Evolutionary conservation across 2,329 filamentous ascomycete genomes (phyloP).

Genomic region (Aspergillus aculeatinus): DNA sequence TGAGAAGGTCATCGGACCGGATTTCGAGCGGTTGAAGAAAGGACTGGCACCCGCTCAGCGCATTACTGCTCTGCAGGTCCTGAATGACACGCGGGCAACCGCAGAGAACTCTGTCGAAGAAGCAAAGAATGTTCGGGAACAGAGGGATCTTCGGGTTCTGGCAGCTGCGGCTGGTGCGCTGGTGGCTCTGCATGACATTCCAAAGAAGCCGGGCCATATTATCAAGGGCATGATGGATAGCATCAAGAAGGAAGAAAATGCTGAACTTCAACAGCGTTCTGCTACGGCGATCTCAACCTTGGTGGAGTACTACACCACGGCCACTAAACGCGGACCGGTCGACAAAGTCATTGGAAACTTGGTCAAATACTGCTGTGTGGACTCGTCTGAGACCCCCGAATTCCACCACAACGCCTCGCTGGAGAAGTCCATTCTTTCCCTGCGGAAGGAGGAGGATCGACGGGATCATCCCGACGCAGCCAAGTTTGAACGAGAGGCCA

Average conservation of each 20-base stretch:
- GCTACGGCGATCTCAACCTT: slow-evolving; percentile 80
- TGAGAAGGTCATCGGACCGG: slow-evolving; percentile 79
- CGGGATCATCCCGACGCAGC: slow-evolving; percentile 88
- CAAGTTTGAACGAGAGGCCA: slow-evolving; percentile 86
- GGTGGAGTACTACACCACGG: slow-evolving; percentile 79
- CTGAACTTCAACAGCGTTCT: slow-evolving; percentile 82
- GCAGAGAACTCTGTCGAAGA: slow-evolving; percentile 73
- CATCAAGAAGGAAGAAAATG: slow-evolving; percentile 89
- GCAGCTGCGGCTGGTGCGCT: slow-evolving; percentile 84
- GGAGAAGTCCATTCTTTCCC: slow-evolving; percentile 78
- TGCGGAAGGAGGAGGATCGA: slow-evolving; percentile 95
- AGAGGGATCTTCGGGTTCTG: slow-evolving; percentile 80
- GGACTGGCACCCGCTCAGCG: slow-evolving; percentile 84
- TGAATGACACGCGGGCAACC: slow-evolving; percentile 73
- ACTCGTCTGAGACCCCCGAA: slow-evolving; percentile 95
- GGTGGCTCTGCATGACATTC: slow-evolving; percentile 80
- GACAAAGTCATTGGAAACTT: slow-evolving; percentile 95
- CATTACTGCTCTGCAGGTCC: slow-evolving; percentile 74
- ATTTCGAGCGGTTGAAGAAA: slow-evolving; percentile 87
- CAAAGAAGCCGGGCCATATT: slow-evolving; percentile 87
- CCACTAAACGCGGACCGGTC: slow-evolving; percentile 77
- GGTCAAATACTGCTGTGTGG: slow-evolving; percentile 96
- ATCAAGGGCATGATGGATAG: slow-evolving; percentile 99
- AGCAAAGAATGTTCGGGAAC: slow-evolving; percentile 73
- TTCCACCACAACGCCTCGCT: slow-evolving; percentile 80